Percentiles rank a stretch among this genome's conserved stretches.
Conservation (phyloP, 345 rosid genomes). For the Psidium friedrichsthalianum region DNA sequence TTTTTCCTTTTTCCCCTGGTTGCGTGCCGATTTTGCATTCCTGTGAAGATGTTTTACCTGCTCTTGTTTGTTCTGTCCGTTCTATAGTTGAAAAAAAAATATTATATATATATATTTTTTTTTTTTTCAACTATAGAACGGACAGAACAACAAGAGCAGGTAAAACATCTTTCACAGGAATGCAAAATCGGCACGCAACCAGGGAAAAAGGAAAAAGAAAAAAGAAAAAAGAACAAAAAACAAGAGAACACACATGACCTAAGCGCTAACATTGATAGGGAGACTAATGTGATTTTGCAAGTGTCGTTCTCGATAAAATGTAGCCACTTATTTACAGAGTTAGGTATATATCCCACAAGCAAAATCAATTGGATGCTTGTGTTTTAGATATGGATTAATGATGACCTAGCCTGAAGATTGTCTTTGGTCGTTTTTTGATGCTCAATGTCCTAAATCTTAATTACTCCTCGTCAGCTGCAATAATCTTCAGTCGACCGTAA, state of each 20-base stretch:
- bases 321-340: background rate
- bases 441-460: background rate
- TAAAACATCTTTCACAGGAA: background rate
- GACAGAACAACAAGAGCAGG: background rate
- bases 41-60: background rate
- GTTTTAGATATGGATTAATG: background rate
- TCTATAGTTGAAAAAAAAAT: background rate
- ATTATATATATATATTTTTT: background rate
- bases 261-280: background rate
- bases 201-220: rapidly evolving
- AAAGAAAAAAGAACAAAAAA: background rate
- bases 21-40: background rate
- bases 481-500: background rate
- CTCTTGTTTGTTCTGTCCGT: background rate
- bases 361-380: background rate
- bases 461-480: background rate
- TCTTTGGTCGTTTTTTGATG: background rate
- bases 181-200: background rate
- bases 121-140: background rate
- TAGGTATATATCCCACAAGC: background rate
- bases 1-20: too few species aligned
- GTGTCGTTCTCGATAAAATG: background rate
- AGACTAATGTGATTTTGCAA: background rate
- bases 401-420: background rate
- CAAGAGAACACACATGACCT: background rate